Evolutionary conservation across 2,329 filamentous ascomycete species (phyloP), one percentile per base, ranked within the genome.

Genomic region (Talaromyces piceae): DNA sequence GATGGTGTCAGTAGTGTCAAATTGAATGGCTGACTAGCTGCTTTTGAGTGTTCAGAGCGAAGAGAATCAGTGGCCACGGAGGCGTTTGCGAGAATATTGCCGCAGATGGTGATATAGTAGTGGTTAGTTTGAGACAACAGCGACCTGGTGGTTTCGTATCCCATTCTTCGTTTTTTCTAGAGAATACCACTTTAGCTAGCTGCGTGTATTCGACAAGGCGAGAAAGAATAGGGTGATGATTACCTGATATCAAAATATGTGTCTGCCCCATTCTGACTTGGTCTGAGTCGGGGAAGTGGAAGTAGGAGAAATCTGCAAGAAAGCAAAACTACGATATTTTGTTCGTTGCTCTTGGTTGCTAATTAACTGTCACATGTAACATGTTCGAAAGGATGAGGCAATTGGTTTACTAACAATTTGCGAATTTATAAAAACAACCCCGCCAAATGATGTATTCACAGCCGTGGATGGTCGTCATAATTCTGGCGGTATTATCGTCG

Each of bases 1-100:
- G 56, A 70, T 70, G 57, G 74, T 73, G 6, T 74, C 76, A 16
- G 76, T 71, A 27, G 77, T 76, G 13, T 77, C 76, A 20, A 78
- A 69, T 5, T 62, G 59, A 13, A 39, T 39, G 16, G 30, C 23
- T 46, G 6, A 4, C 56, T 43, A 3, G 31, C 23, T 2, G 16
- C 41, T 18, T 22, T 22, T 7, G 20, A 11, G 20, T 26, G 41
- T 8, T 23, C 41, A 12, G 41, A 3, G 25, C n/a, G 41, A 26
- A 26, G 41, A 8, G 41, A 44, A 11, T 44, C 22, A 5, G 45
- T 50, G 8, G 55, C 54, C 9, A 37, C 25, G 25, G 49, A 11
- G 8, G 49, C 57, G n/a, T 54, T 54, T 18, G 20, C 13, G 3
- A 47, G 45, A 41, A 49, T 43, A 13, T 55, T 54, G 6, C 48